phyloP scores from a whole-genome alignment of 202 grass and related monocot species.

The Hordeum pubiflorum region DNA sequence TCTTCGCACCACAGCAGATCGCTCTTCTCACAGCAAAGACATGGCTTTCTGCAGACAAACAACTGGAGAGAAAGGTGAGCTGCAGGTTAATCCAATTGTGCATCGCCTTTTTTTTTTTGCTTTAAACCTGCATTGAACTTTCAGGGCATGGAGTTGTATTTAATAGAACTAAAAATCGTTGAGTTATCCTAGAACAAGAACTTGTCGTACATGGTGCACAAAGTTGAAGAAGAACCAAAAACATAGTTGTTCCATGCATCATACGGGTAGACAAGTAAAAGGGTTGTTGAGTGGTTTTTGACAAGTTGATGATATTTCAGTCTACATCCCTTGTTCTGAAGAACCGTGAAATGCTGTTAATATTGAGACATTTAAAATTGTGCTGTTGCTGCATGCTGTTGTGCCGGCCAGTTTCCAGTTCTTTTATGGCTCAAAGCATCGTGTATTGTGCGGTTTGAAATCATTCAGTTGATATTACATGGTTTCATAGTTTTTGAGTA shows the following conservation, averaged over 20 bases:
- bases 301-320: not conserved
- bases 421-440: not conserved
- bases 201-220: not conserved
- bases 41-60: constrained; percentile 73
- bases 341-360: not conserved
- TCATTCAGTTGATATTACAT: not conserved
- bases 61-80: constrained; percentile 70
- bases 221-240: not conserved
- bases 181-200: not conserved
- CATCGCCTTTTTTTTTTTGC: not conserved
- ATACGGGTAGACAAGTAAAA: not conserved
- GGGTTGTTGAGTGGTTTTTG: not conserved
- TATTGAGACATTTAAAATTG: not conserved
- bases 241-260: not conserved
- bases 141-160: not conserved
- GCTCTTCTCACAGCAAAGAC: constrained; percentile 75
- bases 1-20: constrained; percentile 61
- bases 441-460: not conserved
- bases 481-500: not conserved
- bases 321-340: not conserved
- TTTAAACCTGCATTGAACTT: constrained; percentile 3
- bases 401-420: not conserved
- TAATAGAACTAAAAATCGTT: not conserved
- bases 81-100: not conserved
- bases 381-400: not conserved